Percentiles rank a stretch among this genome's conserved stretches.
These are phyloP conservation scores for Pseudoneurospora amorphoporcata DNA, from an alignment of 495 filamentous ascomycete genomes.

Conservation along the genomic window DNA sequence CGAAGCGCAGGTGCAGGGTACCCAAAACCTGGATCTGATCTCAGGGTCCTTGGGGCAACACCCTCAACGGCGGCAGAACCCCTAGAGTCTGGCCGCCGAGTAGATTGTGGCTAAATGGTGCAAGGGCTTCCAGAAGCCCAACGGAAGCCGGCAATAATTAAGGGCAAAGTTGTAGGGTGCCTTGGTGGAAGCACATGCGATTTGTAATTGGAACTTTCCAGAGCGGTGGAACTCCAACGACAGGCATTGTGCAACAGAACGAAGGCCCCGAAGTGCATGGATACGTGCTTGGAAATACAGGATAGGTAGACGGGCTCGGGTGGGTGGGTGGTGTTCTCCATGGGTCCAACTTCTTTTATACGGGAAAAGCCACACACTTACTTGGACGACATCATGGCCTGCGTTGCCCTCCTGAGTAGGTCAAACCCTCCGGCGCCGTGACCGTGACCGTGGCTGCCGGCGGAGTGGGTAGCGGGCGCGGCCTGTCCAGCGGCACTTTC, in stretches of 20 bases:
- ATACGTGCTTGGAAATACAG: neutral
- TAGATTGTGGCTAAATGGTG: constrained; percentile 17
- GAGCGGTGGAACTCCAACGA: neutral
- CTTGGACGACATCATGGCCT: constrained; percentile 47
- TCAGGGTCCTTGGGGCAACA: neutral
- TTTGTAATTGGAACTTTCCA: neutral
- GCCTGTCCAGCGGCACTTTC: neutral
- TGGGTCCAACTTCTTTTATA: neutral
- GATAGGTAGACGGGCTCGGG: constrained; percentile 3
- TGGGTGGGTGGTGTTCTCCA: neutral
- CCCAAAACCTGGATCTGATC: neutral
- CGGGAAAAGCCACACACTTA: constrained; percentile 28
- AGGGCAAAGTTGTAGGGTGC: constrained; percentile 10
- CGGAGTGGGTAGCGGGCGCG: constrained; percentile 5
- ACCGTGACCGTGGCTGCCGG: constrained; percentile 10
- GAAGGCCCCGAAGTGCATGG: neutral
- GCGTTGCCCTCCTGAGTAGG: constrained; percentile 44
- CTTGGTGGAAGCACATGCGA: neutral
- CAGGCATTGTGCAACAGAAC: constrained; percentile 1
- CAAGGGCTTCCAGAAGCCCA: constrained; percentile 17
- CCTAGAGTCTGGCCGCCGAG: neutral
- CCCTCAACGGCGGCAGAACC: neutral
- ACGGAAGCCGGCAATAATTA: constrained; percentile 12
- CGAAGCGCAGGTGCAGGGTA: neutral
- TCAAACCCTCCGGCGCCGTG: constrained; percentile 31